These are phyloP conservation scores for Maudiozyma turicensis DNA, from an alignment of 805 yeast species.

Conservation along the genomic window DNA sequence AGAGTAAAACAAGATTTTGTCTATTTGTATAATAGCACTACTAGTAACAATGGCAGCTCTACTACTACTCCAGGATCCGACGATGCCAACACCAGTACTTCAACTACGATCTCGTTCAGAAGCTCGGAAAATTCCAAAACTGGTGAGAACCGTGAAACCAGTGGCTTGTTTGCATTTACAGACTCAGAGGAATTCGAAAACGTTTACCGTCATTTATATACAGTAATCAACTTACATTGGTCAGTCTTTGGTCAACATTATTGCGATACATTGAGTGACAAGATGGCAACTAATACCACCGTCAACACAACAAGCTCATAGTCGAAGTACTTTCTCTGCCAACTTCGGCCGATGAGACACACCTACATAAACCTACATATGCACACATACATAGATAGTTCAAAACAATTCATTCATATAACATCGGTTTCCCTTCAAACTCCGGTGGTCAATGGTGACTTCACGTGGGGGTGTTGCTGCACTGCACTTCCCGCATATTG, in stretches of 20 bases:
- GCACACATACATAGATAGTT: not conserved
- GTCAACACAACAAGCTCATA: not conserved
- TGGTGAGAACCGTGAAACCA: not conserved
- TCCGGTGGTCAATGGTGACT: too few species aligned
- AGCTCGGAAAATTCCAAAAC: not conserved
- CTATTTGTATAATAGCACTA: constrained; percentile 18
- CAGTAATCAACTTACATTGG: constrained; percentile 71
- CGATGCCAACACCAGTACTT: not conserved
- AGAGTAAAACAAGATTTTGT: constrained; percentile 28
- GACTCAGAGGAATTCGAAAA: constrained; percentile 45
- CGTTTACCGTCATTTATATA: constrained; percentile 50
- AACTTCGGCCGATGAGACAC: too few species aligned
- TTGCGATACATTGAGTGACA: constrained; percentile 31
- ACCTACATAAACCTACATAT: not conserved
- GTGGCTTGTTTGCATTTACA: constrained; percentile 16
- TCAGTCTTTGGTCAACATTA: constrained; percentile 72
- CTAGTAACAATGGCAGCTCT: not conserved
- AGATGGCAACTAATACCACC: not conserved
- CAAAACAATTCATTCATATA: not conserved
- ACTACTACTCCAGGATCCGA: not conserved
- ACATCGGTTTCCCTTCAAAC: too few species aligned
- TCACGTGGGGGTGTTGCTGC: too few species aligned
- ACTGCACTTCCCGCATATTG: too few species aligned
- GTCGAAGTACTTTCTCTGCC: not conserved
- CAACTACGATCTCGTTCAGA: not conserved